Percentiles rank a stretch among this genome's conserved stretches.
These are phyloP conservation scores for Irpex rosettiformis DNA, from an alignment of 1,284 basidiomycete genomes.

Conservation along the genomic window DNA sequence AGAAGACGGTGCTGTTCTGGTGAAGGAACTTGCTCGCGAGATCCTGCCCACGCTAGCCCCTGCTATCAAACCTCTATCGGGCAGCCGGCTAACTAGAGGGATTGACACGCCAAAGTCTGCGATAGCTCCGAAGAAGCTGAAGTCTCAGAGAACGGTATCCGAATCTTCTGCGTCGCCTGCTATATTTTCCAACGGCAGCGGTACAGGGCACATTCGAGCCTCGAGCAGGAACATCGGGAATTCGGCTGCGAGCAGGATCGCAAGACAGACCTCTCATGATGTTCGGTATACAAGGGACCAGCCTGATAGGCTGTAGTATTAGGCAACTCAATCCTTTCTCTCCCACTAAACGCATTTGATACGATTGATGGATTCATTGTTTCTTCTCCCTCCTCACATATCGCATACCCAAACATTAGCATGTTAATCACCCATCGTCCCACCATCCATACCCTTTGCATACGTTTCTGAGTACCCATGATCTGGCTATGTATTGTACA, in stretches of 20 bases:
- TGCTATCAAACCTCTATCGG: slow-evolving; percentile 49
- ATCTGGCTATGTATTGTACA: too few species aligned
- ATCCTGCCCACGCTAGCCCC: slow-evolving; percentile 73
- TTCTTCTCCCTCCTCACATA: neutral
- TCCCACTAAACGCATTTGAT: neutral
- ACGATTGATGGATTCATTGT: neutral
- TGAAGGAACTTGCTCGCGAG: slow-evolving; percentile 84
- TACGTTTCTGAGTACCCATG: neutral
- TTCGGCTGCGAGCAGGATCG: neutral
- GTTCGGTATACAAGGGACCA: neutral
- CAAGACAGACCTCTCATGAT: neutral
- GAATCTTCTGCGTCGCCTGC: slow-evolving; percentile 48
- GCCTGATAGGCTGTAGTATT: neutral
- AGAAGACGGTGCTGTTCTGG: slow-evolving; percentile 84
- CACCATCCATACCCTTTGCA: neutral
- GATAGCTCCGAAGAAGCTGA: slow-evolving; percentile 55
- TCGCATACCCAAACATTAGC: neutral
- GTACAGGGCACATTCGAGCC: slow-evolving; percentile 17
- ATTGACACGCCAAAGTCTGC: slow-evolving; percentile 37
- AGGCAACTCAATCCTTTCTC: neutral
- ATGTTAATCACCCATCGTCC: neutral
- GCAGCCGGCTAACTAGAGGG: slow-evolving; percentile 31
- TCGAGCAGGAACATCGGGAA: neutral
- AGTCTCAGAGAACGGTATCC: slow-evolving; percentile 62
- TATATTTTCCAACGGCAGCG: slow-evolving; percentile 12